phyloP scores from a whole-genome alignment of 1,284 basidiomycete species.

The Clitocybe nebularis region DNA sequence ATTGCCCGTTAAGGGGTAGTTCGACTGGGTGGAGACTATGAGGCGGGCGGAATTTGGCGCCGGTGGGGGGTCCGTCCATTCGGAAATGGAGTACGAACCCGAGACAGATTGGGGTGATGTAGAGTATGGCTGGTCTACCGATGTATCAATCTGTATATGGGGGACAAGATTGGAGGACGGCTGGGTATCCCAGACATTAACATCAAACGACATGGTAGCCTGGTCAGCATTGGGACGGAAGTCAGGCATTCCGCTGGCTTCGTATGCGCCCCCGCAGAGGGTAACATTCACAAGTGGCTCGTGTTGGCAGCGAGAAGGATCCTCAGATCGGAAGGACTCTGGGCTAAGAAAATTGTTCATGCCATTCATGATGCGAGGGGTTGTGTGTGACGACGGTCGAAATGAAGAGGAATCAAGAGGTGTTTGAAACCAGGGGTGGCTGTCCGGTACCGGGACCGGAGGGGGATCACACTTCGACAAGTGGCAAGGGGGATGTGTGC shows the following conservation, averaged over 20 bases:
- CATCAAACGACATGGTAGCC: too few species aligned
- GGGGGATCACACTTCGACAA: slow-evolving; percentile 1
- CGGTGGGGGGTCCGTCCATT: too few species aligned
- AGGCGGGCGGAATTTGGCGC: not conserved
- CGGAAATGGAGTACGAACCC: too few species aligned
- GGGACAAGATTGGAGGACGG: not conserved
- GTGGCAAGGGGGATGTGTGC: slow-evolving; percentile 6
- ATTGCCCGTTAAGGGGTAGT: too few species aligned
- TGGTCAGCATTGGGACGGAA: too few species aligned
- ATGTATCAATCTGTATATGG: not conserved
- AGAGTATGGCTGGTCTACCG: not conserved
- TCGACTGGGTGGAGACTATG: too few species aligned
- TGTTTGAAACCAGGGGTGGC: not conserved
- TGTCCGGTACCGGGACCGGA: slow-evolving; percentile 1
- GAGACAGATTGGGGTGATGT: too few species aligned
- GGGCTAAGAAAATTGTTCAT: slow-evolving; percentile 9
- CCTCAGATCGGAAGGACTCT: slow-evolving; percentile 2
- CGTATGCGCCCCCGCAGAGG: too few species aligned
- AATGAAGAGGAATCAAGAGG: slow-evolving; percentile 6
- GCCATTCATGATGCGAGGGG: slow-evolving; percentile 14
- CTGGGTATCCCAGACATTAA: not conserved
- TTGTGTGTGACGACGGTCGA: slow-evolving; percentile 5
- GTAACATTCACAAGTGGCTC: too few species aligned
- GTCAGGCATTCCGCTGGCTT: too few species aligned
- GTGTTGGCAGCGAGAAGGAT: too few species aligned